phyloP scores from a whole-genome alignment of 208 protist species.

The Acanthamoeba sp. region DNA sequence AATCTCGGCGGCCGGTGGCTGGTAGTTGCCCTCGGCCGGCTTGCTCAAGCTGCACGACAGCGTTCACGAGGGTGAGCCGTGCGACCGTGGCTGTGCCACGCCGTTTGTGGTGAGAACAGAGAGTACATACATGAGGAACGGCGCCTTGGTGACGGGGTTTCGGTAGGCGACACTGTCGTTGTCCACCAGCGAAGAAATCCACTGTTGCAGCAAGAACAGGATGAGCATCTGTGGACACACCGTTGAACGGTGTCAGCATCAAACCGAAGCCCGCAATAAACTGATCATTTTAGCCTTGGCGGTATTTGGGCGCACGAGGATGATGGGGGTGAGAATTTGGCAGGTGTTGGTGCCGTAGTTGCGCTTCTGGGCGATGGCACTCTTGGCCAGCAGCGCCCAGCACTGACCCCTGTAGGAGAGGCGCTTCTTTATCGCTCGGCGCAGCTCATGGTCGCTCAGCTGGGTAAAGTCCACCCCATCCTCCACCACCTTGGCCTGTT shows the following conservation, averaged over 20 bases:
- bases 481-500: background rate
- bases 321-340: conserved; percentile 48
- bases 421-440: background rate
- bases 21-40: background rate
- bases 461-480: background rate
- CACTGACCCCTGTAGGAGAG: conserved; percentile 20
- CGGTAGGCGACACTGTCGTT: background rate
- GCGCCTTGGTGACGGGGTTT: background rate
- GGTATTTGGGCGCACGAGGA: background rate
- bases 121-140: conserved; percentile 21
- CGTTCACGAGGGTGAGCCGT: background rate
- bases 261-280: too few relatives aligned
- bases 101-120: background rate
- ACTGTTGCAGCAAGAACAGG: conserved; percentile 49
- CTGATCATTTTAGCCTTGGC: too few relatives aligned
- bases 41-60: background rate
- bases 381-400: conserved; percentile 67
- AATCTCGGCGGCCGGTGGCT: background rate
- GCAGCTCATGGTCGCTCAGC: background rate
- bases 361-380: conserved; percentile 41
- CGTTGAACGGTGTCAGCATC: too few relatives aligned
- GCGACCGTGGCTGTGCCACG: too few relatives aligned
- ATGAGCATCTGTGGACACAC: conserved; percentile 29
- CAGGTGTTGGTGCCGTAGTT: conserved; percentile 55
- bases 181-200: background rate